A percentile compares a stretch with the other conserved stretches of the same genome.
Evolutionary conservation across 129 eudicot species (phyloP).

Genomic region (Artemisia annua): DNA sequence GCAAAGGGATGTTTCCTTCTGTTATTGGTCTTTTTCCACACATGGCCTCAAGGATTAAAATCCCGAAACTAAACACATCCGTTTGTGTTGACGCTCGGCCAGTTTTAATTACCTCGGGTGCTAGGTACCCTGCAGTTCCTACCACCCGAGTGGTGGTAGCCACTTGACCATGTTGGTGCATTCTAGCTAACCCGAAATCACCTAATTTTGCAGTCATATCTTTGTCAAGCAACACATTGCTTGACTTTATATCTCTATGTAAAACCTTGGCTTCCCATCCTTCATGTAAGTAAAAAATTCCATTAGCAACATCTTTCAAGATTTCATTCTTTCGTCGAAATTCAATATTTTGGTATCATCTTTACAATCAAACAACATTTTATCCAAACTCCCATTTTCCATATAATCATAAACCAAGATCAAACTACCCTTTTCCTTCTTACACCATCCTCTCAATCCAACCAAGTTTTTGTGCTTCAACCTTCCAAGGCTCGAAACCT

Average conservation of each 20-base stretch:
- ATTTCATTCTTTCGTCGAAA: slow-evolving; percentile 49
- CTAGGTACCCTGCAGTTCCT: slow-evolving; percentile 76
- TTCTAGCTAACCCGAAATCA: slow-evolving; percentile 80
- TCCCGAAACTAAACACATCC: slow-evolving; percentile 68
- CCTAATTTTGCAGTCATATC: slow-evolving; percentile 71
- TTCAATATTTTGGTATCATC: slow-evolving; percentile 46
- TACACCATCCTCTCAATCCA: slow-evolving; percentile 84
- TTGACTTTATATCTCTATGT: slow-evolving; percentile 76
- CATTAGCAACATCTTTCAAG: slow-evolving; percentile 72
- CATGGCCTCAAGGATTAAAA: slow-evolving; percentile 63
- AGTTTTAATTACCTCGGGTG: slow-evolving; percentile 58
- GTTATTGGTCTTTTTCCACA: slow-evolving; percentile 65
- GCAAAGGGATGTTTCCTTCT: slow-evolving; percentile 62
- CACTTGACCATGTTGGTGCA: slow-evolving; percentile 63
- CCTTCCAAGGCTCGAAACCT: slow-evolving; percentile 78
- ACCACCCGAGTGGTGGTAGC: slow-evolving; percentile 74
- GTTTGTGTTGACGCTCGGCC: slow-evolving; percentile 76
- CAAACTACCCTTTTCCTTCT: slow-evolving; percentile 71
- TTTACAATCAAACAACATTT: slow-evolving; percentile 44
- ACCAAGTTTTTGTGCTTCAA: slow-evolving; percentile 69
- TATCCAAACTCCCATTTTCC: slow-evolving; percentile 86
- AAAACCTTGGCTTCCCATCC: slow-evolving; percentile 84
- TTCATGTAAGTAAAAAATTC: slow-evolving; percentile 65
- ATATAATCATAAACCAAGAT: slow-evolving; percentile 74
- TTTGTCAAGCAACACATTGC: slow-evolving; percentile 78